Evolutionary conservation across 352 stramenopile species (phyloP).

Genomic region (Globisporangium cederbergense): DNA sequence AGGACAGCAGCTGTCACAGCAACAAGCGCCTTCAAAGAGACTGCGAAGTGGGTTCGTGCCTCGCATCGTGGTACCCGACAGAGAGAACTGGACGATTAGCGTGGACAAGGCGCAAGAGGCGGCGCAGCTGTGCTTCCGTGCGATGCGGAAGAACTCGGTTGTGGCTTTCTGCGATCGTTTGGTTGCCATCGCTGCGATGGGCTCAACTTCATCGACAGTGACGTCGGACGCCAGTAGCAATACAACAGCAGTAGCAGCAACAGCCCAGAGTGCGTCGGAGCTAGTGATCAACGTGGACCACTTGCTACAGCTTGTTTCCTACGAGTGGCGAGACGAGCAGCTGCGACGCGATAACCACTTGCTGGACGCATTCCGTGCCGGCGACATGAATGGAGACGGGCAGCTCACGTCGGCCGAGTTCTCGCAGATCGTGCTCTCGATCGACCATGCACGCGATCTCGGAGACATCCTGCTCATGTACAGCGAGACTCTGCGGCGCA

Average conservation of each 20-base stretch:
- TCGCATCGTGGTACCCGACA: slow-evolving; percentile 58
- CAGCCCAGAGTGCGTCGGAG: slow-evolving; percentile 10
- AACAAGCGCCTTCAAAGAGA: slow-evolving; percentile 25
- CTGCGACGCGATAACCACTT: slow-evolving; percentile 59
- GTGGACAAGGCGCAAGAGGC: slow-evolving; percentile 65
- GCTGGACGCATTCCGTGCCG: slow-evolving; percentile 68
- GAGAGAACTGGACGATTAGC: slow-evolving; percentile 62
- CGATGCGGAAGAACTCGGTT: slow-evolving; percentile 67
- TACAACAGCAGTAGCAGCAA: background rate
- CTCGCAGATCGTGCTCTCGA: slow-evolving; percentile 72
- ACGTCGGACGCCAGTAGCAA: background rate
- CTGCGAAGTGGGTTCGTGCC: slow-evolving; percentile 34
- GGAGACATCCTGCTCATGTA: slow-evolving; percentile 80
- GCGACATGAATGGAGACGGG: slow-evolving; percentile 78
- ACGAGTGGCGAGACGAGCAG: slow-evolving; percentile 72
- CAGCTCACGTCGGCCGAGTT: slow-evolving; percentile 77
- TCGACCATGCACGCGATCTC: slow-evolving; percentile 60
- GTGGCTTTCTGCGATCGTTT: slow-evolving; percentile 61
- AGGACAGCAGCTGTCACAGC: background rate
- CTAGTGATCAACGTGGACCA: slow-evolving; percentile 66
- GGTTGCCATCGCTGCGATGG: slow-evolving; percentile 38
- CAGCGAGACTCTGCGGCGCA: slow-evolving; percentile 71
- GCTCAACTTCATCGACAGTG: slow-evolving; percentile 24
- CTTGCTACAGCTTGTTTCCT: slow-evolving; percentile 57
- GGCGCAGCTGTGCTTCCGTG: slow-evolving; percentile 60